phyloP scores from a whole-genome alignment of 768 basidiomycete genomes.

The Termitomyces sp. region DNA sequence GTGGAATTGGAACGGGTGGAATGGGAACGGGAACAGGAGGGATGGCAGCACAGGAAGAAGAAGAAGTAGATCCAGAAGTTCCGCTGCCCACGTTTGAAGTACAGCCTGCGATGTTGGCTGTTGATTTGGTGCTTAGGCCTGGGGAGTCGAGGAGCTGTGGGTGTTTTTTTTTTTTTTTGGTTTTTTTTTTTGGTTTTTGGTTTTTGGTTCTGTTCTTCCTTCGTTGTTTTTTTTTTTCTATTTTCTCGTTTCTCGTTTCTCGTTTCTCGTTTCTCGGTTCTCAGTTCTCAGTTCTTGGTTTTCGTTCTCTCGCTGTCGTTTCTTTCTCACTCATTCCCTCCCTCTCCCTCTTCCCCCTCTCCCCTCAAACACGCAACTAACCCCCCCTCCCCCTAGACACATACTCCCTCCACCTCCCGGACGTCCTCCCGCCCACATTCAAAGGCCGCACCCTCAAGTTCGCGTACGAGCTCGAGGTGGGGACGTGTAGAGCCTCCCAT shows the following conservation, averaged over 20 bases:
- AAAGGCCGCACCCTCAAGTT: conserved; percentile 81
- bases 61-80: conserved; percentile 56
- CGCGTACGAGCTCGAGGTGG: conserved; percentile 88
- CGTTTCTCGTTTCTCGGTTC: neutral
- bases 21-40: conserved; percentile 11
- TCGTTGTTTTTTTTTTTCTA: too few species aligned
- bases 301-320: too few species aligned
- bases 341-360: too few species aligned
- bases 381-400: conserved; percentile 51
- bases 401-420: conserved; percentile 75
- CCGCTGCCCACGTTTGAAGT: conserved; percentile 86
- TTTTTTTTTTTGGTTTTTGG: too few species aligned
- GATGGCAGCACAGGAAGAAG: conserved; percentile 28
- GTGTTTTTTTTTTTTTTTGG: conserved; percentile 28
- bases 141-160: conserved; percentile 83
- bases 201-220: too few species aligned
- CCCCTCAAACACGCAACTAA: neutral
- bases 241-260: too few species aligned
- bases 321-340: too few species aligned
- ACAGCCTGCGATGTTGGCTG: conserved; percentile 83
- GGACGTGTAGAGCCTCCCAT: conserved; percentile 64
- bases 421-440: conserved; percentile 87
- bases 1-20: too few species aligned
- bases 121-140: conserved; percentile 80
- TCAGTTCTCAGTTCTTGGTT: too few species aligned